Evolutionary conservation across 768 basidiomycete species (phyloP), one percentile per base, ranked within the genome.

Genomic region (Phallus indusiatus): DNA sequence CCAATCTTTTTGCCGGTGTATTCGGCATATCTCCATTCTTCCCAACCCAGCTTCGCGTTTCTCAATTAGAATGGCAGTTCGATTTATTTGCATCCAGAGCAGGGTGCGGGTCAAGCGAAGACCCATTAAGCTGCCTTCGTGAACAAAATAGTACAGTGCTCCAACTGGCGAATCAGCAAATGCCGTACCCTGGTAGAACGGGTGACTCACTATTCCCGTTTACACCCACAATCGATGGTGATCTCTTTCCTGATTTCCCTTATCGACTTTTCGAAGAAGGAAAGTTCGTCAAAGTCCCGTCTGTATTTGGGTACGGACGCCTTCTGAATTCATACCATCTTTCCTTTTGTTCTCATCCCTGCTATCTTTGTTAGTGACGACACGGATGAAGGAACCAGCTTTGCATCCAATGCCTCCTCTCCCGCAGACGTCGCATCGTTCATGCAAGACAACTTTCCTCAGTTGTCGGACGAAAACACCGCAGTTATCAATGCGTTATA

Each of bases 91-190:
- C 53, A 1, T 60, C 59, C 11, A 20, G 60, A 18, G 21, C 83
- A 82, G 64, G 86, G 88, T 60, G 77, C 85, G 54, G 82, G 87
- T 37, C 74, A 78, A 58, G 70, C 74, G 48, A 86, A 83, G 24
- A 86, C 83, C 73, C 65, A 33, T 70, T 74, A 54, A 64, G 65
- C 64, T 64, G 12, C 66, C 67, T 54, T 70, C 70, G 54, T 72
- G 69, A 22, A 73, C 63, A 14, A 70, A 71, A 21, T 28, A 56
- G 33, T 17, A 74, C 67, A 54, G 74, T 67, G 10, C 59, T 71
- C 48, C 75, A 66, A 24, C 68, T 68, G 53, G 74, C 70, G 17
- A 75, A 68, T 47, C 66, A 66, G 49, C 63, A 58, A 0, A 71
- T 67, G 48, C 72, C 67, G 17, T 65, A 66, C 46, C 55, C 65